Percentiles rank a stretch among this genome's conserved stretches.
These are phyloP conservation scores for Phytophthora pistaciae DNA, from an alignment of 352 stramenopile species.

Conservation along the genomic window DNA sequence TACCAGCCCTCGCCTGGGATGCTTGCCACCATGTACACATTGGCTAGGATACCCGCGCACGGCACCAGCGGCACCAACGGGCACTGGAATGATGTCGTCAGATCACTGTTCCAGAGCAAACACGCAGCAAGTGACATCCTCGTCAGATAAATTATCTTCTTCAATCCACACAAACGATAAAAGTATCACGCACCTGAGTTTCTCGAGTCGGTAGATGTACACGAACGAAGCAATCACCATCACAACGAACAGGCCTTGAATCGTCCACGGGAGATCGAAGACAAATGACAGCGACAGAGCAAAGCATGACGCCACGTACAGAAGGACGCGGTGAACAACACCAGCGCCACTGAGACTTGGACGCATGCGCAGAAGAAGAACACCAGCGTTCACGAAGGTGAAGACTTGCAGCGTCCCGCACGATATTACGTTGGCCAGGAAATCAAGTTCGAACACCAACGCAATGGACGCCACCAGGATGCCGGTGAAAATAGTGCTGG, in stretches of 20 bases:
- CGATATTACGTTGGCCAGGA: conserved; percentile 93
- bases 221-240: conserved; percentile 53
- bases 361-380: conserved; percentile 85
- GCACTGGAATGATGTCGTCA: conserved; percentile 63
- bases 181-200: conserved; percentile 51
- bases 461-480: conserved; percentile 79
- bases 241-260: conserved; percentile 46
- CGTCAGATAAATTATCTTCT: not conserved
- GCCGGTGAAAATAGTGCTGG: conserved; percentile 92
- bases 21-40: conserved; percentile 77
- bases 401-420: conserved; percentile 93
- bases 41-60: conserved; percentile 67
- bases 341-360: conserved; percentile 41
- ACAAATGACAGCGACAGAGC: conserved; percentile 75
- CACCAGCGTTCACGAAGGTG: conserved; percentile 94
- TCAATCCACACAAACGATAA: not conserved
- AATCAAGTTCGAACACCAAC: conserved; percentile 92
- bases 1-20: conserved; percentile 68
- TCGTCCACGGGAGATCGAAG: conserved; percentile 63
- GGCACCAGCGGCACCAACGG: conserved; percentile 67
- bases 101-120: conserved; percentile 10
- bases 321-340: conserved; percentile 60
- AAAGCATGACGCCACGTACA: conserved; percentile 72
- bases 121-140: not conserved
- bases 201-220: conserved; percentile 65